Conservation (phyloP, 768 basidiomycete species). For the Myochromella boudieri region DNA sequence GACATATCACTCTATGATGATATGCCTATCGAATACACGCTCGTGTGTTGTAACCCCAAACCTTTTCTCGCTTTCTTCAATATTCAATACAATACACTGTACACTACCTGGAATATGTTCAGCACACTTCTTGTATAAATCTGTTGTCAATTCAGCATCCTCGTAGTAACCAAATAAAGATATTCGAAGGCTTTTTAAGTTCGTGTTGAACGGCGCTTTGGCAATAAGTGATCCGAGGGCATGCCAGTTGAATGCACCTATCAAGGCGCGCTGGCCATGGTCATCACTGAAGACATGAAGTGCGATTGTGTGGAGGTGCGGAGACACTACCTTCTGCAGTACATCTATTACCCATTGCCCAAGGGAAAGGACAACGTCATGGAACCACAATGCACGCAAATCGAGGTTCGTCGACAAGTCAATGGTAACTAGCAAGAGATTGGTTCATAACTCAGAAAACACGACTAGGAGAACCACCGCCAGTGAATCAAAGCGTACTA, state of each 20-base stretch:
- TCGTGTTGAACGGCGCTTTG: neutral
- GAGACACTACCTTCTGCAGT: constrained; percentile 6
- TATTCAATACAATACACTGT: constrained; percentile 2
- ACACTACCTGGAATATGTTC: neutral
- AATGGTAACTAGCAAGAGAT: neutral
- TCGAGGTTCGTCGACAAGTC: constrained; percentile 8
- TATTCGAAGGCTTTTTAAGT: constrained; percentile 4
- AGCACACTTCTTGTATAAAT: neutral
- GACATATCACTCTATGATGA: no score
- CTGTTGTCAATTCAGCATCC: constrained; percentile 1
- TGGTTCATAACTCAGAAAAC: neutral
- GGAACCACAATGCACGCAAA: constrained; percentile 14
- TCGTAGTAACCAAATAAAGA: constrained; percentile 5
- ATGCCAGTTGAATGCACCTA: constrained; percentile 7
- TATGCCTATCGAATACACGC: constrained; percentile 9
- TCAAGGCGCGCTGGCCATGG: neutral
- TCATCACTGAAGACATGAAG: constrained; percentile 5
- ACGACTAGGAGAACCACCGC: neutral
- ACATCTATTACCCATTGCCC: constrained; percentile 4
- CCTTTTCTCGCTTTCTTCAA: neutral
- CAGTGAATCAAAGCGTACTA: neutral
- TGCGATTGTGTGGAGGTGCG: constrained; percentile 8
- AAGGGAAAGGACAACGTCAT: constrained; percentile 1
- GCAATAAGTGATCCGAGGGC: constrained; percentile 6
- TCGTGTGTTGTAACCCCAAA: constrained; percentile 9